A percentile compares a stretch with the other conserved stretches of the same genome.
These are phyloP conservation scores for Ustilago shanxiensis DNA, from an alignment of 1,284 basidiomycete species.

Conservation along the genomic window DNA sequence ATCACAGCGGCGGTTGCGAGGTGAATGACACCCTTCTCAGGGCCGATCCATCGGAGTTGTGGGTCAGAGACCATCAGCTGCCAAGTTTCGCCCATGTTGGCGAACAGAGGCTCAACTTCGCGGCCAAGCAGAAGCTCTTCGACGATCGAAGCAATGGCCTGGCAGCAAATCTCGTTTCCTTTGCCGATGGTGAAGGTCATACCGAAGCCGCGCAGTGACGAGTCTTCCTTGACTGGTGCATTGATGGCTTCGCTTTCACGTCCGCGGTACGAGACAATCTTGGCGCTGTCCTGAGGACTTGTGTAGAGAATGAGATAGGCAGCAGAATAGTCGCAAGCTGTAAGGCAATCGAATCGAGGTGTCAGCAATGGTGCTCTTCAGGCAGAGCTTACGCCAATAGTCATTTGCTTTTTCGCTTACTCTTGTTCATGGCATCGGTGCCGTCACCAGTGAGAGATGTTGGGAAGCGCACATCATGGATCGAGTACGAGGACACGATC, in stretches of 20 bases:
- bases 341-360: background rate
- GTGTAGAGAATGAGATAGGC: conserved; percentile 88
- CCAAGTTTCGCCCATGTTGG: conserved; percentile 77
- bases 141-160: conserved; percentile 30
- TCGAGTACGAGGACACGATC: conserved; percentile 51
- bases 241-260: conserved; percentile 51
- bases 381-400: background rate
- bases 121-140: conserved; percentile 86
- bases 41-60: conserved; percentile 73
- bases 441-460: conserved; percentile 80
- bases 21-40: conserved; percentile 88
- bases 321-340: conserved; percentile 84
- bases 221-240: conserved; percentile 47
- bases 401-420: conserved; percentile 24
- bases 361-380: background rate
- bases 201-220: conserved; percentile 74
- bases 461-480: conserved; percentile 49
- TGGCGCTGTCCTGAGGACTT: conserved; percentile 66
- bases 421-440: conserved; percentile 91
- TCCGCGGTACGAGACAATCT: conserved; percentile 48
- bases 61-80: conserved; percentile 52
- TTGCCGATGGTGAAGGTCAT: conserved; percentile 62
- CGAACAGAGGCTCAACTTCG: conserved; percentile 83
- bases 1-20: conserved; percentile 84
- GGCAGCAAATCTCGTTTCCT: conserved; percentile 78